These are phyloP conservation scores for Mycena leptocephala DNA, from an alignment of 768 basidiomycete species.

Conservation along the genomic window DNA sequence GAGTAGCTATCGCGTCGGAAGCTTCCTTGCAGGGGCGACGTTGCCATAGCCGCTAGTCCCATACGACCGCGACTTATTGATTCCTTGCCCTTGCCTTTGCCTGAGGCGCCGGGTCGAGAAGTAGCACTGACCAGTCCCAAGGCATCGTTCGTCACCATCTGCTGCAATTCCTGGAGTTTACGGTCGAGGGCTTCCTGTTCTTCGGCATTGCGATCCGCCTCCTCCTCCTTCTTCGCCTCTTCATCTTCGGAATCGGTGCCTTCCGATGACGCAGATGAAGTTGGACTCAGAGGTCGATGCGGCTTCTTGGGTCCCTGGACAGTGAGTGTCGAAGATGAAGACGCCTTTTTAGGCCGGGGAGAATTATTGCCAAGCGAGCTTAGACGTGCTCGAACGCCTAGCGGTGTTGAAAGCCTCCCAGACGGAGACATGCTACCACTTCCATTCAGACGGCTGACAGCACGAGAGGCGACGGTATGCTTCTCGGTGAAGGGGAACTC, in stretches of 20 bases:
- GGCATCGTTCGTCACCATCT: slow-evolving; percentile 81
- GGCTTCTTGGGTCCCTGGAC: slow-evolving; percentile 67
- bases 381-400: slow-evolving; percentile 80
- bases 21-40: slow-evolving; percentile 51
- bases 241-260: slow-evolving; percentile 75
- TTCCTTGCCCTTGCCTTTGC: slow-evolving; percentile 57
- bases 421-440: slow-evolving; percentile 58
- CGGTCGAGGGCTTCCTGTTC: slow-evolving; percentile 78
- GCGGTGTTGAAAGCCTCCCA: slow-evolving; percentile 66
- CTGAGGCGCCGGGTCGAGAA: slow-evolving; percentile 40
- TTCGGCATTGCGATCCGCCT: slow-evolving; percentile 77
- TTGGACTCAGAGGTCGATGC: slow-evolving; percentile 55
- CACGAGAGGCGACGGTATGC: slow-evolving; percentile 48
- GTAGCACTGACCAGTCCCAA: slow-evolving; percentile 75
- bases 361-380: slow-evolving; percentile 77
- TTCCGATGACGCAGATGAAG: slow-evolving; percentile 70
- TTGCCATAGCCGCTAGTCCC: slow-evolving; percentile 46
- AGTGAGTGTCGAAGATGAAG: slow-evolving; percentile 83
- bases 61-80: slow-evolving; percentile 60
- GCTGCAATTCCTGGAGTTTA: slow-evolving; percentile 79
- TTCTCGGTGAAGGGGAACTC: slow-evolving; percentile 43
- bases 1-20: slow-evolving; percentile 59
- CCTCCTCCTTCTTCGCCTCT: slow-evolving; percentile 76
- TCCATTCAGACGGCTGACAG: slow-evolving; percentile 50
- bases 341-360: slow-evolving; percentile 67